Evolutionary conservation across 163 green algal species (phyloP), one percentile per base, ranked within the genome.

Genomic region (Scenedesmus sp.): DNA sequence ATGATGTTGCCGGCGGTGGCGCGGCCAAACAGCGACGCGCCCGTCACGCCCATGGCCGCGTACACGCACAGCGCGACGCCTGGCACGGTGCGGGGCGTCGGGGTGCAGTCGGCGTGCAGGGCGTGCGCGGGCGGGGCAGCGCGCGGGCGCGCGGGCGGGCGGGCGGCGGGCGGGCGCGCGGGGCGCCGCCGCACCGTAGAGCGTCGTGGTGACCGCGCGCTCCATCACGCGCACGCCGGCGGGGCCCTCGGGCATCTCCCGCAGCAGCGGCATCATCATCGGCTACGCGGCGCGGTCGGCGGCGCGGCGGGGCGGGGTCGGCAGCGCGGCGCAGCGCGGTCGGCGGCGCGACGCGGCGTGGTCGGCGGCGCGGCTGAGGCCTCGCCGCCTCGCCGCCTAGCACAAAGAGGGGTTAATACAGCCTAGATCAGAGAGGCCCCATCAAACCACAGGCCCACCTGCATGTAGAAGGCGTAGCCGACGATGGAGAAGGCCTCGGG

Each of bases 251-350:
- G 90, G 90, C 86, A 94, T 91, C 78, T 94, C 90, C 5, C 60
- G 70, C 42, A 94, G 84, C 83, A 94, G 81, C 26, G 90, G 87
- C 87, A 94, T 91, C 80, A 93, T 83, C 83, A 91, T 88, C 4
- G 88, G 86, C 80, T 92, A 84, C 48, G 7, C 39, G 39, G 39
- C n/a, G n/a, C n/a, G n/a, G n/a, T n/a, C n/a, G n/a, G n/a, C n/a
- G n/a, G n/a, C n/a, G n/a, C n/a, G n/a, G n/a, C n/a, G n/a, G n/a
- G n/a, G n/a, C n/a, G n/a, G n/a, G n/a, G n/a, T n/a, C n/a, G n/a
- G n/a, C n/a, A n/a, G n/a, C n/a, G n/a, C n/a, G n/a, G n/a, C n/a
- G n/a, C n/a, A n/a, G n/a, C n/a, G n/a, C n/a, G n/a, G n/a, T n/a
- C n/a, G n/a, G n/a, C n/a, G n/a, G n/a, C n/a, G n/a, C n/a, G n/a